These are phyloP conservation scores for Favolaschia claudopus DNA, from an alignment of 768 basidiomycete genomes.

Conservation along the genomic window DNA sequence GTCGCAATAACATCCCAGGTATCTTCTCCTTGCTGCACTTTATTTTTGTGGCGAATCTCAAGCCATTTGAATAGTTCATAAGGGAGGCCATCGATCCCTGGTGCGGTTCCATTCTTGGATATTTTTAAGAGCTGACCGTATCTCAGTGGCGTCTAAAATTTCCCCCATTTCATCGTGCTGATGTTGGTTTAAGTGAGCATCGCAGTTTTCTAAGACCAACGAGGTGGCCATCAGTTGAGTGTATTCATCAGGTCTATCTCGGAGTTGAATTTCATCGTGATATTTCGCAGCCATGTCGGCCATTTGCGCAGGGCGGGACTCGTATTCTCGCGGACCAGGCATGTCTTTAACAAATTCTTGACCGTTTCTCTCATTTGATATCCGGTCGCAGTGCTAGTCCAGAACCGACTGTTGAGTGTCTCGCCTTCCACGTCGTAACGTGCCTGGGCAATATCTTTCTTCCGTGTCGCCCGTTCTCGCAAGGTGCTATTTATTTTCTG, in stretches of 20 bases:
- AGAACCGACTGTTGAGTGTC: neutral
- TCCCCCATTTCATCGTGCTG: neutral
- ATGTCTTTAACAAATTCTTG: neutral
- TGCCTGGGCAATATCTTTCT: neutral
- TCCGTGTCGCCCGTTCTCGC: neutral
- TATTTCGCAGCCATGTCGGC: neutral
- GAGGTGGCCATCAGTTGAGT: neutral
- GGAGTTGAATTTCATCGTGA: neutral
- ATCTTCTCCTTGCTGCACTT: too few relatives aligned
- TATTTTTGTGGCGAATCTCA: neutral
- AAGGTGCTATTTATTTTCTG: neutral
- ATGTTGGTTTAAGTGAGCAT: neutral
- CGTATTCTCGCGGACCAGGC: neutral
- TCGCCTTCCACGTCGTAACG: neutral
- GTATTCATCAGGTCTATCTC: neutral
- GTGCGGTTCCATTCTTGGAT: neutral
- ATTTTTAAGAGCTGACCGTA: neutral
- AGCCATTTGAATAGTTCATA: neutral
- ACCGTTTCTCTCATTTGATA: neutral
- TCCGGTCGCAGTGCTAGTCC: neutral
- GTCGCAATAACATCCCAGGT: too few relatives aligned
- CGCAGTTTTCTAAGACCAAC: neutral
- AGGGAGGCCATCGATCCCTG: conserved; percentile 3
- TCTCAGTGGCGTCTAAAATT: neutral
- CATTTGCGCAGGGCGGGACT: neutral